Conservation (phyloP, 805 yeast species). For the Candida jianshihensis region DNA sequence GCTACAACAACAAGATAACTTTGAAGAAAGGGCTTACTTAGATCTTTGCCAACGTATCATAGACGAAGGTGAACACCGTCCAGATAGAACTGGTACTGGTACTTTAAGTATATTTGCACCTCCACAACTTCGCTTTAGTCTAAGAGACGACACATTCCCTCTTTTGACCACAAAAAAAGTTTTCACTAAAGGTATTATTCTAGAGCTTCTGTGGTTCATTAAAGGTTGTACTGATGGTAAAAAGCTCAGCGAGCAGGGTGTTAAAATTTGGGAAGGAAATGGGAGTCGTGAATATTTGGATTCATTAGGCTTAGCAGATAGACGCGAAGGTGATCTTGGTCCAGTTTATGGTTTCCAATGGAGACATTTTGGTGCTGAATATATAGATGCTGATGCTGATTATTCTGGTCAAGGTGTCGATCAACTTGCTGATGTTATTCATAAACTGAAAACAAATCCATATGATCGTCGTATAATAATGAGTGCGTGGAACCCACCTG, state of each 20-base stretch:
- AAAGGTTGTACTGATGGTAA: constrained; percentile 87
- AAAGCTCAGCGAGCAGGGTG: constrained; percentile 69
- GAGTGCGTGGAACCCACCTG: constrained; percentile 99
- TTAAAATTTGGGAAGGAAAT: constrained; percentile 98
- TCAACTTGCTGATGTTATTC: constrained; percentile 74
- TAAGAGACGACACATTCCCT: constrained; percentile 72
- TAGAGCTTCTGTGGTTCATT: constrained; percentile 91
- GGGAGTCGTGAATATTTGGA: constrained; percentile 91
- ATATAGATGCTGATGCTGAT: constrained; percentile 78
- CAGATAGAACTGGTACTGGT: constrained; percentile 98
- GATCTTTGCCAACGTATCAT: constrained; percentile 75
- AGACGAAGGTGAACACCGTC: constrained; percentile 80
- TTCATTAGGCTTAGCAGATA: constrained; percentile 65
- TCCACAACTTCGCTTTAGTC: constrained; percentile 82
- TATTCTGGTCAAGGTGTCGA: constrained; percentile 86
- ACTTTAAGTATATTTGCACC: constrained; percentile 90
- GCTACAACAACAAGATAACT: constrained; percentile 5
- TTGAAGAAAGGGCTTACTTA: constrained; percentile 79
- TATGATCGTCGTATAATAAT: constrained; percentile 90
- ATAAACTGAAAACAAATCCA: constrained; percentile 79
- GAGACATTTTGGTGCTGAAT: constrained; percentile 98
- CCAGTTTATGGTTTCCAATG: constrained; percentile 99
- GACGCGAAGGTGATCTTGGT: constrained; percentile 92
- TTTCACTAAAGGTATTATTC: constrained; percentile 79
- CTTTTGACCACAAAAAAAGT: constrained; percentile 89